phyloP scores from a whole-genome alignment of 1,284 basidiomycete genomes.

The Cryptococcus sp. region DNA sequence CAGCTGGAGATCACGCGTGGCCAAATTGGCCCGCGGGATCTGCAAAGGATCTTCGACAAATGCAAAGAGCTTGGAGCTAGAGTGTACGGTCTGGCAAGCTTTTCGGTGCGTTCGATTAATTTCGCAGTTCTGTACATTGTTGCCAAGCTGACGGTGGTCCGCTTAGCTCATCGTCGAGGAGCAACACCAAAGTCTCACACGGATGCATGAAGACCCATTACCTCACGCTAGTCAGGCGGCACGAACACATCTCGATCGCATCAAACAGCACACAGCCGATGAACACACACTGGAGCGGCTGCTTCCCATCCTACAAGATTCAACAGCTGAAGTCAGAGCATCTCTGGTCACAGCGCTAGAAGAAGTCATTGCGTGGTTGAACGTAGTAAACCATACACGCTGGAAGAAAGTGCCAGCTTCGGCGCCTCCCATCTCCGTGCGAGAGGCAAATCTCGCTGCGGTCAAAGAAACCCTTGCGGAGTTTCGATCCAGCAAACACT shows the following conservation, averaged over 20 bases:
- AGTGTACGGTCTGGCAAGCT: conserved; percentile 39
- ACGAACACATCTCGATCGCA: conserved; percentile 11
- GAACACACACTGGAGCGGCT: conserved; percentile 48
- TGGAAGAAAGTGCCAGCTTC: conserved; percentile 50
- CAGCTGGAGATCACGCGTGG: conserved; percentile 56
- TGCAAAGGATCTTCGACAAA: conserved; percentile 44
- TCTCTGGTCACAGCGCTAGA: conserved; percentile 53
- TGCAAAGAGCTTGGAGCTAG: conserved; percentile 42
- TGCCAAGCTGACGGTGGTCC: background rate
- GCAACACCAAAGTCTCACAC: conserved; percentile 18
- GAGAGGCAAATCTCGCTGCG: conserved; percentile 53
- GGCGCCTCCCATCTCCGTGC: conserved; percentile 32
- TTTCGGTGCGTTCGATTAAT: conserved; percentile 32
- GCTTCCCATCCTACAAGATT: conserved; percentile 57
- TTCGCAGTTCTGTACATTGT: background rate
- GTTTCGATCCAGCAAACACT: conserved; percentile 56
- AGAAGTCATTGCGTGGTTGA: conserved; percentile 52
- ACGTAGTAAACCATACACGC: conserved; percentile 58
- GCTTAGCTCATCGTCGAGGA: conserved; percentile 42
- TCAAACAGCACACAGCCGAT: conserved; percentile 20
- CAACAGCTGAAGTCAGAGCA: conserved; percentile 57
- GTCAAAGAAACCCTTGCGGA: conserved; percentile 53
- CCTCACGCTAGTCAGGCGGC: conserved; percentile 16
- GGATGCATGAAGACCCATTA: conserved; percentile 11
- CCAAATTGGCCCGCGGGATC: conserved; percentile 51